Evolutionary conservation across 1,284 basidiomycete genomes (phyloP), one percentile per base, ranked within the genome.

Genomic region (Coriolopsis trogii): DNA sequence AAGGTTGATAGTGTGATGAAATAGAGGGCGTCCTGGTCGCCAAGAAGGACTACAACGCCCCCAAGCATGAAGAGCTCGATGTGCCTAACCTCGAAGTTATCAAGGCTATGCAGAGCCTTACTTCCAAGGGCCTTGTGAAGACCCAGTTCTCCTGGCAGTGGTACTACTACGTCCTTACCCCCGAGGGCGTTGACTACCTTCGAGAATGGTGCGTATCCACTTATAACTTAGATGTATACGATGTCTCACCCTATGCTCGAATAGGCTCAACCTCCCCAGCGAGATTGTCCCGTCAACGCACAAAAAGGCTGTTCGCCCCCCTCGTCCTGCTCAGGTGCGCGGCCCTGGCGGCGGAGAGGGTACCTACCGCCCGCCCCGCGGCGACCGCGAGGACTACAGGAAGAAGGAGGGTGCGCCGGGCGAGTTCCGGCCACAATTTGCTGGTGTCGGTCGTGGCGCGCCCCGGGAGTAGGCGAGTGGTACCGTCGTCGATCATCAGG

Each of bases 71-170:
- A 69, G 95, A 98, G 70, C 86, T 99, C 63, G 91, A 95, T 61
- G 89, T 98, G 68, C 91, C 92, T 64, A 99, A 99, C 80, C 89
- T 99, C 62, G 82, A 98, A 74, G 97, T 99, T 67, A 97, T 99
- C 85, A 99, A 99, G 86, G 94, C 94, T 58, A 89, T 96, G 80
- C 96, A 99, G 77, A 95, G 92, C 75, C 82, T 99, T 66, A 98
- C 93, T 71, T 98, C 95, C 56, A 89, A 85, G 76, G 94, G 95
- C 60, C 89, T 82, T 76, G 94, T 99, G 76, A 97, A 98, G 87
- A 98, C 96, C 63, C 95, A 95, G 73, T 95, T 95, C 81, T 93
- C 89, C 49, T 96, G 93, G 93, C 92, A 94, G 70, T 93, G 85
- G 81, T 95, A 93, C 76, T 95, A 96, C 83, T 97, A 97, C 78